A percentile compares a stretch with the other conserved stretches of the same genome.
phyloP scores from a whole-genome alignment of 2,329 filamentous ascomycete species.

The Cryphonectria radicalis region DNA sequence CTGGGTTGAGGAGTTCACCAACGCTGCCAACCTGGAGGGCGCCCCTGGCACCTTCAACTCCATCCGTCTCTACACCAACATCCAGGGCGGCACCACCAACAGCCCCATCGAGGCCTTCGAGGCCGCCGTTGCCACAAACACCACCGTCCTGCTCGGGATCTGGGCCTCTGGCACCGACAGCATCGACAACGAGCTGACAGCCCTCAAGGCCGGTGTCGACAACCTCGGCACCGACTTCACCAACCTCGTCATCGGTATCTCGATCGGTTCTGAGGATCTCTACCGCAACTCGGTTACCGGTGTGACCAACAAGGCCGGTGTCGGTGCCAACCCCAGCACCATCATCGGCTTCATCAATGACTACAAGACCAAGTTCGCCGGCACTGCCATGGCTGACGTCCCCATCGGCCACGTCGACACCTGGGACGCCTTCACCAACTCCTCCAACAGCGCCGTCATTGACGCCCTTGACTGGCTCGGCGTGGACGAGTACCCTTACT shows the following conservation, averaged over 20 bases:
- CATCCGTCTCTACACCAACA: conserved; percentile 76
- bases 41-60: conserved; percentile 67
- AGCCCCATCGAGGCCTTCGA: conserved; percentile 74
- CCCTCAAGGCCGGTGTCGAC: conserved; percentile 70
- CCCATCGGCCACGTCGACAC: conserved; percentile 87
- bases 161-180: conserved; percentile 74
- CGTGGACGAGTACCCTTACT: conserved; percentile 86
- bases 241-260: conserved; percentile 76
- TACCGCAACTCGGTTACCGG: conserved; percentile 79
- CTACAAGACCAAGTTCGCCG: conserved; percentile 65
- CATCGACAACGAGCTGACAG: conserved; percentile 75
- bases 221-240: conserved; percentile 70
- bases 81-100: conserved; percentile 69
- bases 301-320: conserved; percentile 62
- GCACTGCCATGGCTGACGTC: conserved; percentile 60
- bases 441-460: conserved; percentile 71
- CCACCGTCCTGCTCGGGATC: conserved; percentile 77
- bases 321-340: conserved; percentile 64
- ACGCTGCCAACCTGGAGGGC: conserved; percentile 65
- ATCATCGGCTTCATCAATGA: conserved; percentile 73
- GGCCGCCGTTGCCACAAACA: conserved; percentile 81
- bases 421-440: conserved; percentile 80
- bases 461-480: conserved; percentile 77
- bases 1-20: conserved; percentile 72
- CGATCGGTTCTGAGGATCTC: conserved; percentile 84